Base-by-base conservation (phyloP, 495 filamentous ascomycete species). In the Tetracladium setigerum region DNA sequence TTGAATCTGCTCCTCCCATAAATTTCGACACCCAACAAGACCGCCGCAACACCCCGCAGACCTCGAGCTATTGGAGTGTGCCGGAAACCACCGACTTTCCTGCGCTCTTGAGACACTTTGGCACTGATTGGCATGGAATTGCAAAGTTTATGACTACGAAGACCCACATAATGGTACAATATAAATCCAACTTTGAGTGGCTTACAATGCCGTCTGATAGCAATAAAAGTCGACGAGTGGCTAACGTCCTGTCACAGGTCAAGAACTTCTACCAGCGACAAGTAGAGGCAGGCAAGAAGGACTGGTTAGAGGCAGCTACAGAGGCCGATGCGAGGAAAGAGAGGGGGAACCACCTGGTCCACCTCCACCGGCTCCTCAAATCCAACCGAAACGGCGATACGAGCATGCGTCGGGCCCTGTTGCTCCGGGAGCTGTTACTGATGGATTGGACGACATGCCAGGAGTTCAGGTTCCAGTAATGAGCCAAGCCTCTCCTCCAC, bases 21-120 rank as follows among this genome's bases (percentile, higher is more conserved):
- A 61, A 61, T 8, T 67, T 72, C 49, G 67, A 74, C 49, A 55
- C 58, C 8, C 65, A 58, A 27, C 58, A 65, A 16, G 69, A 73
- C 31, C 71, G 67, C 12, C 39, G 56, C 31, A 67, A 59, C 45
- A 63, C 73, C 5, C 61, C 75, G 45, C 79, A 80, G 41, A 80
- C 88, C 6, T 95, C 88, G 1, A 96, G 92, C 60, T 98, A 98
- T 64, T 98, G 92, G 92, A 96, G 91, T 52, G 92, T 97, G 19
- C 83, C 86, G 2, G 92, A 98, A 62, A 77, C 84, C 27, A 80
- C 70, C 17, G 87, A 96, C 60, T 97, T 98, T 59, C 81, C 81
- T 1, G 73, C 71, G 19, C 66, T 90, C 42, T 69, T 97, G 36
- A 78, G 70, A 38, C 78, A 91, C 46, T 97, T 87, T 71, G 92